Base-by-base conservation (phyloP, 805 yeast species). In the Ogataea trehalophila region DNA sequence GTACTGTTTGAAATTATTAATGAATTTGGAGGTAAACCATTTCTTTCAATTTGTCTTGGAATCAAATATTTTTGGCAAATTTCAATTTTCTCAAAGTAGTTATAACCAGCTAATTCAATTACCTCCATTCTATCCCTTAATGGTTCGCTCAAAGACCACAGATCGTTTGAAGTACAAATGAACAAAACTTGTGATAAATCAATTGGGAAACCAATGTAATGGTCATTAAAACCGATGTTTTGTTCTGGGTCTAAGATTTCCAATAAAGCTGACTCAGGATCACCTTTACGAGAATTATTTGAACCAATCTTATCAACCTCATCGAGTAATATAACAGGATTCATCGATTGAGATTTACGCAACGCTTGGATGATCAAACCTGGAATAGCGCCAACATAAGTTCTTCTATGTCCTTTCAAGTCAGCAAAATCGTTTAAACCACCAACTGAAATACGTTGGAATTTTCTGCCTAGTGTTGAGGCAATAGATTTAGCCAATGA, bases 181-280 rank as follows among this genome's bases (percentile, higher is more conserved):
- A 89, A 89, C 18, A 87, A 68, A 14, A 87, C 85, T 55, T 86
- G 87, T 5, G 95, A 85, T 53, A 89, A 68, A 61, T 89, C 96
- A 18, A 89, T 74, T 0, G 96, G 95, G 67, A 89, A 85, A 5
- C 94, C 94, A 45, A 89, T 66, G 62, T 86, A 89, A 62, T 87
- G 95, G 66, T 89, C 97, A 36, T 77, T 78, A 66, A 88, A 89
- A 33, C 79, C 72, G 34, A 71, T 66, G 65, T 89, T 89, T 61
- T 89, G 96, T 62, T 89, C 96, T 0, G 97, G 96, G 59, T 89
- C 97, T 50, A 89, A 73, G 1, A 89, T 91, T 64, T 89, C 97
- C 50, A 89, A 72, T 56, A 89, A 71, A 0, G 96, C 96, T 34
- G 95, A 95, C 16, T 90, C 84, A 1, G 96, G 96, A 58, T 89